Evolutionary conservation across 2,329 filamentous ascomycete species (phyloP).

Genomic region (Penicillium thymicola): DNA sequence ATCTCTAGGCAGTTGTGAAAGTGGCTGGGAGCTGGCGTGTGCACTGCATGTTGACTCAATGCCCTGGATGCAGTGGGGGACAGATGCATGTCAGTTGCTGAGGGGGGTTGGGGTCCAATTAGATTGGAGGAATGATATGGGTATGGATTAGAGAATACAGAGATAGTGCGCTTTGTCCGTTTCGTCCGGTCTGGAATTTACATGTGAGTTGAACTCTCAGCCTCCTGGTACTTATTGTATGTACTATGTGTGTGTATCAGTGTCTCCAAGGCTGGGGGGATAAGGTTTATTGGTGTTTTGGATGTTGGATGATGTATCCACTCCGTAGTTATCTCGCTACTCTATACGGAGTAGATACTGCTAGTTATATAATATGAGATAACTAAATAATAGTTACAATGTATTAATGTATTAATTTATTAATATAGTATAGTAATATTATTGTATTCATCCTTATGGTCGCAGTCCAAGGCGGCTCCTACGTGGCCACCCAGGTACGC

Average conservation of each 20-base stretch:
- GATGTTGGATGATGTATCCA: neutral
- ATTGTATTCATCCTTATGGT: neutral
- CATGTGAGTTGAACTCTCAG: constrained; percentile 5
- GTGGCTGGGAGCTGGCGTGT: constrained; percentile 10
- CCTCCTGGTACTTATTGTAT: neutral
- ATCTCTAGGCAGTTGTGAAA: constrained; percentile 8
- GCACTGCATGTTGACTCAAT: constrained; percentile 8
- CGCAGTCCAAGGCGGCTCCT: neutral
- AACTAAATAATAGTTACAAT: neutral
- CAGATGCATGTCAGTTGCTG: neutral
- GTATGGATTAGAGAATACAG: neutral
- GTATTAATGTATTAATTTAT: neutral
- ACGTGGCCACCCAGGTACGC: constrained; percentile 19
- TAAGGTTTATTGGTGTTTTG: neutral
- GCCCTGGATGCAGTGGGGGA: constrained; percentile 4
- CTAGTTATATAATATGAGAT: neutral
- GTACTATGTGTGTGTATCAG: neutral
- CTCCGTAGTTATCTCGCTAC: neutral
- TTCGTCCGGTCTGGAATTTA: neutral
- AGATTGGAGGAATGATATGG: neutral
- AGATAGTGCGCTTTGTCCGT: constrained; percentile 6
- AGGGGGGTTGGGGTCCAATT: neutral
- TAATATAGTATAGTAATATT: neutral
- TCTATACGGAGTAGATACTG: neutral
- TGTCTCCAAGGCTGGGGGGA: neutral